Evolutionary conservation across 257 asterid genomes (phyloP).

Genomic region (Rauvolfia tetraphylla): DNA sequence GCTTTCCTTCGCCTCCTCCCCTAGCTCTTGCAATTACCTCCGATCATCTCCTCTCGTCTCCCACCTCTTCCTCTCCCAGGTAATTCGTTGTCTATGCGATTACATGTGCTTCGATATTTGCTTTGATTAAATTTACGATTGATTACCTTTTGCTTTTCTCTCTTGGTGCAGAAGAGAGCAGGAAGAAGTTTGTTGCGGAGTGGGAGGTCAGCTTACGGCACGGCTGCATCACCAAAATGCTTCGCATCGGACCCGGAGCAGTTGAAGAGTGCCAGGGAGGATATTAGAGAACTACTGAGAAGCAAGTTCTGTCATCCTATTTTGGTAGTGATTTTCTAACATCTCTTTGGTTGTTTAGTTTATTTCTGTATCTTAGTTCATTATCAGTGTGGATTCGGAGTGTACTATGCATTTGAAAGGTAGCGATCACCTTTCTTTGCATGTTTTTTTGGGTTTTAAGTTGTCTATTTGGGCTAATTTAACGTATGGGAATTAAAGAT

Average conservation of each 20-base stretch:
- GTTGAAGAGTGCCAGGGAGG: constrained; percentile 87
- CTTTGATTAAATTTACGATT: neutral
- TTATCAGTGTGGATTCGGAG: neutral
- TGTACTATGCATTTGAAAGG: neutral
- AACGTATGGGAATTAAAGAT: neutral
- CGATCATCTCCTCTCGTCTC: constrained; percentile 55
- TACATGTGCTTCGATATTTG: neutral
- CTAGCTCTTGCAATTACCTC: constrained; percentile 42
- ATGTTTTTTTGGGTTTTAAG: neutral
- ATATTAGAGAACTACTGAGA: constrained; percentile 66
- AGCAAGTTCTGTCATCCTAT: constrained; percentile 76
- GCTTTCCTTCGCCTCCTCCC: constrained; percentile 31
- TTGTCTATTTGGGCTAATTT: neutral
- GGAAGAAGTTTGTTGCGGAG: constrained; percentile 33
- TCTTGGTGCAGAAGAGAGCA: constrained; percentile 36
- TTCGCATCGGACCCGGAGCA: constrained; percentile 68
- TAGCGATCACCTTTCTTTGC: neutral
- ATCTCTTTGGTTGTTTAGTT: neutral
- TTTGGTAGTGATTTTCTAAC: constrained; percentile 37
- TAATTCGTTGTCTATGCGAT: neutral
- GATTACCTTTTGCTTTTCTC: neutral
- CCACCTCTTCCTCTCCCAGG: constrained; percentile 53
- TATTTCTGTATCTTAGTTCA: neutral
- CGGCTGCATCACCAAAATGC: constrained; percentile 66
- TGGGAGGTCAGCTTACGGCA: constrained; percentile 46